Conservation (phyloP, 2,329 filamentous ascomycete species). For the Graphilbum fragrans region DNA sequence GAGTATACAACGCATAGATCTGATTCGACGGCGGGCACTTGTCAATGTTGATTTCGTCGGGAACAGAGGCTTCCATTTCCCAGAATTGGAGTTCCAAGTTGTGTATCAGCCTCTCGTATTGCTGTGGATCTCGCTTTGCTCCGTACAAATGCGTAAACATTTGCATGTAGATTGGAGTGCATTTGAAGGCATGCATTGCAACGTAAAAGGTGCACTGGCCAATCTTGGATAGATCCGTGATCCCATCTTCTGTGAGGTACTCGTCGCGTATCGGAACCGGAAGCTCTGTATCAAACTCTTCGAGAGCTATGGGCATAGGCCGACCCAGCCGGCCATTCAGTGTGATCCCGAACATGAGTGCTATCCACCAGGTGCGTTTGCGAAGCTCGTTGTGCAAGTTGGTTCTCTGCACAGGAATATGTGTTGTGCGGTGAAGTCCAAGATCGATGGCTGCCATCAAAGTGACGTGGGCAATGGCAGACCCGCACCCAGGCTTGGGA, state of each 20-base stretch:
- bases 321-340: constrained; percentile 64
- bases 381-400: constrained; percentile 63
- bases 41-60: constrained; percentile 42
- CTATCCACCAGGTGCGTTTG: constrained; percentile 66
- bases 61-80: constrained; percentile 52
- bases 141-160: constrained; percentile 69
- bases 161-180: constrained; percentile 56
- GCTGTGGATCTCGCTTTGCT: constrained; percentile 47
- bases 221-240: constrained; percentile 36
- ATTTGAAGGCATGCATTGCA: constrained; percentile 52
- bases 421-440: constrained; percentile 61
- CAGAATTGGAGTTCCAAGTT: constrained; percentile 53
- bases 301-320: constrained; percentile 60
- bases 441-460: constrained; percentile 61
- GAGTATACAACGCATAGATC: constrained; percentile 41
- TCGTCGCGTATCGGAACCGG: constrained; percentile 63
- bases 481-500: constrained; percentile 65
- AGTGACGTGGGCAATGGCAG: constrained; percentile 52
- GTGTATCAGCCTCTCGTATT: constrained; percentile 51
- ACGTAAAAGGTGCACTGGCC: constrained; percentile 54
- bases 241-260: constrained; percentile 50
- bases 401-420: constrained; percentile 30
- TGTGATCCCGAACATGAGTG: constrained; percentile 54
- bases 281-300: constrained; percentile 70
- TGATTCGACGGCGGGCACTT: constrained; percentile 26